Percentiles rank a stretch among this genome's conserved stretches.
These are phyloP conservation scores for Galerina marginata DNA, from an alignment of 768 basidiomycete genomes.

Conservation along the genomic window DNA sequence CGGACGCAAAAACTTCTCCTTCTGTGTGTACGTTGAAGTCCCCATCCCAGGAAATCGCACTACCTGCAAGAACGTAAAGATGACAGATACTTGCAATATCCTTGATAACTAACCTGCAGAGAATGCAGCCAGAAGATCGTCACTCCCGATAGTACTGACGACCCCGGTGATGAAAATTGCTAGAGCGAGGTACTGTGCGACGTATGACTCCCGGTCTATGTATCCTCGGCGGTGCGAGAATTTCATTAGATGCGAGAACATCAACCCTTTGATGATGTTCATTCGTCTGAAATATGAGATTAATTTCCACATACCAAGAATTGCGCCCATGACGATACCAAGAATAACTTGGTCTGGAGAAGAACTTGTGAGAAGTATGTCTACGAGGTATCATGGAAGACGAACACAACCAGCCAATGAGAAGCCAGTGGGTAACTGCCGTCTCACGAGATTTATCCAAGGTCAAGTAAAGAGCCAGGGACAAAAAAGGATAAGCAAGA, in stretches of 20 bases:
- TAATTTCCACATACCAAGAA: conserved; percentile 42
- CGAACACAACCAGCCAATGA: conserved; percentile 83
- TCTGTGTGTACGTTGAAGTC: conserved; percentile 82
- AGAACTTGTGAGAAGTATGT: neutral
- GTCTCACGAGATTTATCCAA: conserved; percentile 63
- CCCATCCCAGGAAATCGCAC: conserved; percentile 91
- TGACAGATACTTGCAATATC: conserved; percentile 4
- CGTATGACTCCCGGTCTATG: conserved; percentile 69
- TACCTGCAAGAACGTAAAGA: conserved; percentile 51
- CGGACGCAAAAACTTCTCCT: conserved; percentile 86
- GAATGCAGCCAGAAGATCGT: conserved; percentile 91
- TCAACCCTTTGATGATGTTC: conserved; percentile 49
- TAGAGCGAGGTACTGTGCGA: conserved; percentile 82
- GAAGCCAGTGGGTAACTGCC: conserved; percentile 85
- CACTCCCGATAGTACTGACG: conserved; percentile 79
- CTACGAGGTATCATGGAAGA: conserved; percentile 19
- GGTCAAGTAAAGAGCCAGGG: conserved; percentile 84
- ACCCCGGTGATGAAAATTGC: conserved; percentile 80
- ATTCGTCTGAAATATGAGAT: neutral
- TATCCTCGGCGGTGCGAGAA: conserved; percentile 33
- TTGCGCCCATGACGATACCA: conserved; percentile 70
- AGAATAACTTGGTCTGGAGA: conserved; percentile 77
- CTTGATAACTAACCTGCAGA: conserved; percentile 58
- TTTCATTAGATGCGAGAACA: conserved; percentile 77
- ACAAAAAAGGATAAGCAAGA: conserved; percentile 91